A percentile compares a stretch with the other conserved stretches of the same genome.
These are phyloP conservation scores for Canavalia gladiata DNA, from an alignment of 306 rosid species.

Conservation along the genomic window DNA sequence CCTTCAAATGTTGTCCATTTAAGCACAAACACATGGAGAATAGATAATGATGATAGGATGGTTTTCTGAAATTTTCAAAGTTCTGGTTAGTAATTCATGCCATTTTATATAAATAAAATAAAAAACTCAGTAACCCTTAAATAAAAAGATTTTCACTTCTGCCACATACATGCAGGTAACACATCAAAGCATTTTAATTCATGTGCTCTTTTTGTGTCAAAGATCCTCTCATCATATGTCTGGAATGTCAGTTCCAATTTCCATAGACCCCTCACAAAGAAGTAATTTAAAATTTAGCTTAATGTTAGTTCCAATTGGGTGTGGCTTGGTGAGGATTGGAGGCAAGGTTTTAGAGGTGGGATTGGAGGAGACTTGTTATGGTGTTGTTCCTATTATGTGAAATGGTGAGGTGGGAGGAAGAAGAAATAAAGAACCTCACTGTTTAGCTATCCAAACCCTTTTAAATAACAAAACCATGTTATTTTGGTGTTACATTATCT, in stretches of 20 bases:
- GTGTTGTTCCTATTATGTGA: too few species aligned
- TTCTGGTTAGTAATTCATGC: not conserved
- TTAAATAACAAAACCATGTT: too few species aligned
- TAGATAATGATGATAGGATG: constrained; percentile 1
- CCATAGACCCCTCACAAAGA: too few species aligned
- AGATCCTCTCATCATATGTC: not conserved
- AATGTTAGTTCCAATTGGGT: too few species aligned
- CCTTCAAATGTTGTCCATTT: constrained; percentile 1
- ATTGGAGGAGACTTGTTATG: too few species aligned
- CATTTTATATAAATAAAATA: constrained; percentile 4
- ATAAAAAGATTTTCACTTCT: not conserved
- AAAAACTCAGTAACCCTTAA: constrained; percentile 10
- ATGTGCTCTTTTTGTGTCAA: not conserved
- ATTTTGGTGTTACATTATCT: too few species aligned
- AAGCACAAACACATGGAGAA: not conserved
- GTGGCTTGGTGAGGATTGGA: too few species aligned
- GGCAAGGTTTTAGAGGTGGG: too few species aligned
- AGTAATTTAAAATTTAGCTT: too few species aligned
- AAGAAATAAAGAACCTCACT: too few species aligned
- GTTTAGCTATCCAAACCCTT: too few species aligned
- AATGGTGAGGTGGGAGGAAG: too few species aligned
- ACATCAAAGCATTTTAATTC: not conserved
- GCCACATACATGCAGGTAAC: not conserved
- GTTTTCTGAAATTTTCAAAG: not conserved
- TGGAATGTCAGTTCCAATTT: not conserved